Base-by-base conservation (phyloP, 805 yeast genomes). In the Wickerhamiella domercqiae region DNA sequence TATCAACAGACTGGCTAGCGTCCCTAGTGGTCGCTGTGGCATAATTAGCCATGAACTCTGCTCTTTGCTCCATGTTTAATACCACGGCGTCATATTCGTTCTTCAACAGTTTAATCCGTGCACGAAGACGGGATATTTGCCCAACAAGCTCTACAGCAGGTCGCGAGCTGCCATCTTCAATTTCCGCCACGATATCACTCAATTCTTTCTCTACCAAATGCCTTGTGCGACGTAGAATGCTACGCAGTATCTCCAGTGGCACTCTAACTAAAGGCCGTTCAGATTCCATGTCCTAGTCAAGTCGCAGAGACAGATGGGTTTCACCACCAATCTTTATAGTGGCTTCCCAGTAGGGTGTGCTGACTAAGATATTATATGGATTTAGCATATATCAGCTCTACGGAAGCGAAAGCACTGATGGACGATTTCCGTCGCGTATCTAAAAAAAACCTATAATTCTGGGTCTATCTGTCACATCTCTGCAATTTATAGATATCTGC, bases 161-260 rank as follows among this genome's bases (percentile, higher is more conserved):
- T 11, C 13, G 14, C 7, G 28, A 11, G 5, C n/a, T 30, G 5
- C 17, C 29, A 5, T n/a, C n/a, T 5, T n/a, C 19, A 11, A 32
- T 18, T 30, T 19, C 5, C 5, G 24, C 19, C n/a, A n/a, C 29
- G n/a, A 35, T 5, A 7, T 19, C 6, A 11, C 21, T 32, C 35
- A 44, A 16, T 19, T 34, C 37, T 3, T 20, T 18, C 39, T 41
- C 45, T 11, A 44, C 24, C 7, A 19, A n/a, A 30, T 38, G 45
- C 14, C 47, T 38, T 29, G 35, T 30, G n/a, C 24, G 36, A 15
- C 39, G 37, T 28, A 41, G 36, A 15, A 37, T 36, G 14, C 33
- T 15, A 21, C 43, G 45, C 35, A 41, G 36, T 25, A 31, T 20
- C 36, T 41, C 47, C 31, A 37, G 29, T 15, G 33, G 33, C 14